Base-by-base conservation (phyloP, 108 stramenopile species). In the Chaetoceros muelleri region DNA sequence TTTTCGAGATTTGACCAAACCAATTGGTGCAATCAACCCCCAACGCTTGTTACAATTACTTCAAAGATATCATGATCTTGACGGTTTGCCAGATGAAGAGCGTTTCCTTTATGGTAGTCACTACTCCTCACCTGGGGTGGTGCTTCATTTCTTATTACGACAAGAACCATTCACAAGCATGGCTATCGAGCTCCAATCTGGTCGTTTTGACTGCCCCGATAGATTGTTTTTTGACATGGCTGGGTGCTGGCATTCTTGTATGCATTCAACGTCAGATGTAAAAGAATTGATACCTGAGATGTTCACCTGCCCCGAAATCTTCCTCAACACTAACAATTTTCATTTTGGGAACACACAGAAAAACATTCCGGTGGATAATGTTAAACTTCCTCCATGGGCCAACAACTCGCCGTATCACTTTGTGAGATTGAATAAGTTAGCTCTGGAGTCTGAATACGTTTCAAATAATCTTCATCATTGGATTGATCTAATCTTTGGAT, bases 401-500 rank as follows among this genome's bases (percentile, higher is more conserved):
- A 84, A 84, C 30, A 86, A 86, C 29, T 89, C 87, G 44, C 69
- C 96, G 16, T 67, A 81, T 53, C 95, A 95, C 30, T 99, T 99
- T 61, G 75, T 97, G 8, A 85, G 91, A 3, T 66, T 96, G 19
- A 83, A 95, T 55, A 80, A 92, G 22, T 66, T 86, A 48, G 98
- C 98, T 13, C 66, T 99, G 17, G 98, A 99, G 61, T 85, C 83
- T 24, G 95, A 96, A 13, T 84, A 94, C 60, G 96, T 97, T 3
- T 88, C 85, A 8, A 65, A 64, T 7, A 71, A 96, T 56, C 69
- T 99, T 1, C 82, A 95, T 66, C 70, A 79, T 52, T 99, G 98
- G 98, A 75, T 99, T 50, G 98, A 99, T 54, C 74, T 99, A 25
- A 84, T 99, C 21, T 99, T 99, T 66, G 98, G 98, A 2, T 86